A percentile compares a stretch with the other conserved stretches of the same genome.
phyloP scores from a whole-genome alignment of 164 flowering plant genomes.

The Liquidambar formosana region DNA sequence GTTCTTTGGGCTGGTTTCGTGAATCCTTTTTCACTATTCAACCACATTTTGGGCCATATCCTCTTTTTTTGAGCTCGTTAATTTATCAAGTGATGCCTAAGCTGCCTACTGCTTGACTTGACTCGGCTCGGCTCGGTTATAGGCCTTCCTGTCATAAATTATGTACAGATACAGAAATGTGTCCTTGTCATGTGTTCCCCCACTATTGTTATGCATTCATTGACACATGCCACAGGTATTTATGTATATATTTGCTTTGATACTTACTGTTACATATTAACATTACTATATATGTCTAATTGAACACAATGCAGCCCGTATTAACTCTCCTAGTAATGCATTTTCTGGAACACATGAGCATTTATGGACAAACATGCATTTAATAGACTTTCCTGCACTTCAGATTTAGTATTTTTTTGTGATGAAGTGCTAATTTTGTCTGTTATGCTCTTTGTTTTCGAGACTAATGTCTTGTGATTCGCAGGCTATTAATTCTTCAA shows the following conservation, averaged over 20 bases:
- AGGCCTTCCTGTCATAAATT: not conserved
- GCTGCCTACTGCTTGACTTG: no score
- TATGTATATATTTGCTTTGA: not conserved
- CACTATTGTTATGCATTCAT: not conserved
- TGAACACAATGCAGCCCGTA: no score
- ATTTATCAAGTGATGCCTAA: no score
- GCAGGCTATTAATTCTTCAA: slow-evolving; percentile 5
- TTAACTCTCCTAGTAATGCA: not conserved
- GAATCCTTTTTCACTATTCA: no score
- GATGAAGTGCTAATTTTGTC: not conserved
- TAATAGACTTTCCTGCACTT: not conserved
- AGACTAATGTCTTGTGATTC: slow-evolving; percentile 1
- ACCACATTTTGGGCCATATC: no score
- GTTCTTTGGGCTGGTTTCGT: not conserved
- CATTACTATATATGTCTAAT: no score
- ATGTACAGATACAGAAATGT: no score
- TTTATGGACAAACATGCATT: not conserved
- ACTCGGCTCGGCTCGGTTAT: no score
- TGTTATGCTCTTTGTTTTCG: not conserved
- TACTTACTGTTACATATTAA: no score
- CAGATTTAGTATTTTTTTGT: not conserved
- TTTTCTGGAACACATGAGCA: not conserved
- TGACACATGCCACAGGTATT: not conserved
- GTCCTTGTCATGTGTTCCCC: no score
- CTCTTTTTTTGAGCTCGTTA: no score